Evolutionary conservation across 1,139 yeast species (phyloP), one percentile per base, ranked within the genome.

Genomic region (Yamadazyma diospyri): DNA sequence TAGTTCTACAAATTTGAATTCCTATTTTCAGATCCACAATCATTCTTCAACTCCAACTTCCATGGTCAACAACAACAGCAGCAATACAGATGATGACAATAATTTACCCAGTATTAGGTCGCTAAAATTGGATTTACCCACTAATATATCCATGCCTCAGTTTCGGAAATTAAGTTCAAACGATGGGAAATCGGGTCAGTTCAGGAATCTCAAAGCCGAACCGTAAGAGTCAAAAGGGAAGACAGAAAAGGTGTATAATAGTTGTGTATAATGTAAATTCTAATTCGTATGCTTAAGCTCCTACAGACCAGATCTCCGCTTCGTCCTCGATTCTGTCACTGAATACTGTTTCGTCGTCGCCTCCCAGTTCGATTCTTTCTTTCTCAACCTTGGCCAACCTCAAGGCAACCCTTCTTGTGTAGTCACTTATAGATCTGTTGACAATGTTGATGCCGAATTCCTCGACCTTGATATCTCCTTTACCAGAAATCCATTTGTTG

Each of bases 311-410:
- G 22, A 88, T 79, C 56, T 88, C 96, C 36, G 60, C 61, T 51
- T 84, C 94, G 55, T 88, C 96, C 60, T 88, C 97, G 49, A 76
- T 76, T 48, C 85, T 72, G 55, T 88, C 97, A 45, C 92, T 80
- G 55, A 72, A 85, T 72, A 87, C 77, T 0, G 89, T 74, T 48
- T 85, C 95, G 12, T 72, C 86, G 53, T 88, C 97, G 40, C 97
- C 97, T 33, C 96, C 97, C 16, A 88, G 95, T 16, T 74, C 81
- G 20, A 86, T 71, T 62, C 95, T 76, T 48, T 86, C 96, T 50
- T 89, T 73, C 57, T 88, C 96, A 33, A 85, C 88, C 21, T 66
- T 67, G 0, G 96, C 97, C 46, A 89, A 72, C 57, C 97, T 74
- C 36, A 69, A 54, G 11, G 85, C 97, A 25, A 89, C 96, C 59